Conservation (phyloP, 2,329 filamentous ascomycete genomes). For the Diaporthe amygdali region DNA sequence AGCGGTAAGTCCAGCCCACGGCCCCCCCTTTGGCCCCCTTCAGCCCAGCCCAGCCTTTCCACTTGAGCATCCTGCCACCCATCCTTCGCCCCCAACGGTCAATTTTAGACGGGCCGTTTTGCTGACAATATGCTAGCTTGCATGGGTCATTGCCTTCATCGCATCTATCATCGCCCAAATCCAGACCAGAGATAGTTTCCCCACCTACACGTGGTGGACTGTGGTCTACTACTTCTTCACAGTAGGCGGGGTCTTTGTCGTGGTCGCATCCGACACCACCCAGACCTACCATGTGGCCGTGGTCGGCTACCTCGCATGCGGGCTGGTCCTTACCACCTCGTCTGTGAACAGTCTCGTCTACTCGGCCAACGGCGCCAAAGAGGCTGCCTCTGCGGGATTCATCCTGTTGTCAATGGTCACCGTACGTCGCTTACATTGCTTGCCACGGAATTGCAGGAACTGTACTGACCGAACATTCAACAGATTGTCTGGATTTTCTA, state of each 20-base stretch:
- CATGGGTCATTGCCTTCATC: constrained; percentile 93
- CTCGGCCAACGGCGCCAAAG: constrained; percentile 71
- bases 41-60: background rate
- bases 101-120: constrained; percentile 7
- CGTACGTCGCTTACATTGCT: constrained; percentile 58
- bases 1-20: constrained; percentile 67
- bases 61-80: background rate
- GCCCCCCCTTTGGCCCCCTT: background rate
- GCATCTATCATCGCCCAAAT: constrained; percentile 77
- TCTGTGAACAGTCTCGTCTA: constrained; percentile 89
- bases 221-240: constrained; percentile 84
- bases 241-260: constrained; percentile 79
- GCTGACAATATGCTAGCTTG: constrained; percentile 65
- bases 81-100: constrained; percentile 3
- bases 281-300: constrained; percentile 92
- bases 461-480: background rate
- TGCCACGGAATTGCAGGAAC: background rate
- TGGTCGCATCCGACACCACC: constrained; percentile 82
- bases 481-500: constrained; percentile 99
- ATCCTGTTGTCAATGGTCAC: constrained; percentile 93
- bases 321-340: constrained; percentile 83
- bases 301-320: constrained; percentile 84
- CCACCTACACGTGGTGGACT: constrained; percentile 92
- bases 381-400: constrained; percentile 90
- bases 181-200: constrained; percentile 62